Base-by-base conservation (phyloP, 805 yeast species). In the Schwanniomyces sp. region DNA sequence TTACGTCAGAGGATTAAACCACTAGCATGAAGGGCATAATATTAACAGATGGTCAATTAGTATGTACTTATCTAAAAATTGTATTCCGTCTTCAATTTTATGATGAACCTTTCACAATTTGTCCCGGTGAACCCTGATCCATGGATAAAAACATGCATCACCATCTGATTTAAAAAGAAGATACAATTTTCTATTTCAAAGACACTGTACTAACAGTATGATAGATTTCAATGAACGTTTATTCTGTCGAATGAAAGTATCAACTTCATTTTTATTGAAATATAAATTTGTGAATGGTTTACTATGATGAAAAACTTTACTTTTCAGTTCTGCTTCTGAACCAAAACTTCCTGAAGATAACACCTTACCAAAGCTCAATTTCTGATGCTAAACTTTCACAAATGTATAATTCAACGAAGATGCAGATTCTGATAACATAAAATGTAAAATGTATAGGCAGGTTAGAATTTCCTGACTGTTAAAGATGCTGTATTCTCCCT, bases 251-350 rank as follows among this genome's bases (percentile, higher is more conserved):
- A 16, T n/a, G 30, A 29, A 29, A 12, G 12, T 32, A 32, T 16
- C 7, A 32, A 4, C 27, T 21, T 21, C 5, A 17, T 40, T 41
- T 38, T 17, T 18, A 40, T 24, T 29, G n/a, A 30, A 37, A 18
- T 40, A 32, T 16, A 11, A 36, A n/a, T 30, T 32, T 14, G 16
- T 36, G 25, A 41, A 26, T 44, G 32, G 45, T 41, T 58, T 71
- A 58, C 57, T 52, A 73, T 84, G 91, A 85, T 85, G 91, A 85
- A 68, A 79, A 70, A 71, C 68, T 58, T 62, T 61, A 32, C 57
- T 59, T 66, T 79, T 87, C 96, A 89, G 96, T 89, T 89, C 96
- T 89, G 96, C 96, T 89, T 89, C 96, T 89, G 96, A 89, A 78
- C 80, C 80, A 67, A 76, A 66, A 56, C 51, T 55, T 66, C 62